Percentiles rank a stretch among this genome's conserved stretches.
These are phyloP conservation scores for Populus tomentosa DNA, from an alignment of 441 rosid genomes.

Conservation along the genomic window DNA sequence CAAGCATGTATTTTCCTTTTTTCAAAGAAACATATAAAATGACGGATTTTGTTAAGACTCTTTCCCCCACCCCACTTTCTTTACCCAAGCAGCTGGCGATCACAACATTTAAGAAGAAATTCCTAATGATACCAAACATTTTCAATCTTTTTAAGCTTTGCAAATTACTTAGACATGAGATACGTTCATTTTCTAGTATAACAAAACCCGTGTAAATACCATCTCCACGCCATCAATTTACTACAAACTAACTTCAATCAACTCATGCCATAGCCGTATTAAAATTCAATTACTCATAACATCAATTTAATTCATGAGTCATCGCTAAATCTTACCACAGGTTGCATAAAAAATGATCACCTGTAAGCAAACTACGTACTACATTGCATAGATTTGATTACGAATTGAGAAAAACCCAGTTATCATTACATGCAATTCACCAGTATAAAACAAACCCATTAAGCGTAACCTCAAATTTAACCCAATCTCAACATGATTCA, in stretches of 20 bases:
- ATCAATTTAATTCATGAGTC: background rate
- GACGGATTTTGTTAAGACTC: background rate
- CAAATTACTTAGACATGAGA: background rate
- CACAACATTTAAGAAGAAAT: background rate
- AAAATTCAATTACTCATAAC: background rate
- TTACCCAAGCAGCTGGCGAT: background rate
- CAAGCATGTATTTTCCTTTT: background rate
- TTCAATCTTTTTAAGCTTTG: background rate
- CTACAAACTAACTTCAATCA: background rate
- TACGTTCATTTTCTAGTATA: background rate
- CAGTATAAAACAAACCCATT: background rate
- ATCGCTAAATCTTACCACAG: background rate
- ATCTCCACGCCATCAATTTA: background rate
- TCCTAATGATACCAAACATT: background rate
- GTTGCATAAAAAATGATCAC: background rate
- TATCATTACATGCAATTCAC: background rate
- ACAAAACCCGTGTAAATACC: background rate
- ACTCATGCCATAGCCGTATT: background rate
- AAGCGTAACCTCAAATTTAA: constrained; percentile 8
- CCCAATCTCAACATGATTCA: constrained; percentile 5
- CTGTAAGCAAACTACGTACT: background rate
- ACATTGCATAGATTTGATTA: background rate
- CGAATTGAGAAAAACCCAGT: background rate
- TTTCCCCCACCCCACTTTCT: background rate
- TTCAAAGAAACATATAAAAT: background rate